phyloP scores from a whole-genome alignment of 2,329 filamentous ascomycete species.

The Ophiosphaerella korrae region DNA sequence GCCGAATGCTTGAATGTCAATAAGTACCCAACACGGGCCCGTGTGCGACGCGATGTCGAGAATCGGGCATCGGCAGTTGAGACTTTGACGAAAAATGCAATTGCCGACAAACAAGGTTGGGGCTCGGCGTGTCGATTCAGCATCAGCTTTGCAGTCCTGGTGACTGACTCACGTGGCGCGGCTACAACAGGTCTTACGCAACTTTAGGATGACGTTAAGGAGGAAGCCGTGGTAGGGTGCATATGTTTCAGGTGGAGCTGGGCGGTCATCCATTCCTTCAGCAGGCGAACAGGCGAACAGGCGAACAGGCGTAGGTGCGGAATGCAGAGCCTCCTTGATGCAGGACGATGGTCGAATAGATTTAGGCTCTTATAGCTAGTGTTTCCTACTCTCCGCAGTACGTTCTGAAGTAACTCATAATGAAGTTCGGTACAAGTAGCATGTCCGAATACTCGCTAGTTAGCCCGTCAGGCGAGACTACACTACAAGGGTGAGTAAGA shows the following conservation, averaged over 20 bases:
- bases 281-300: background rate
- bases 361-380: background rate
- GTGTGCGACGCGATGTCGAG: constrained; percentile 7
- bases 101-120: constrained; percentile 18
- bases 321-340: background rate
- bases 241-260: background rate
- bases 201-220: background rate
- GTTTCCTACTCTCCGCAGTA: background rate
- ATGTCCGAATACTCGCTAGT: constrained; percentile 4
- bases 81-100: constrained; percentile 14
- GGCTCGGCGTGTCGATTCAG: constrained; percentile 2
- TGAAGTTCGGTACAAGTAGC: background rate
- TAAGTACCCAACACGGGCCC: constrained; percentile 6
- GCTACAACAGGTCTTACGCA: background rate
- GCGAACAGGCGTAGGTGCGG: background rate
- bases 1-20: constrained; percentile 11
- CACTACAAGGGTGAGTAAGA: constrained; percentile 3
- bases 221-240: background rate
- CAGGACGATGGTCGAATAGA: background rate
- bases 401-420: too few relatives aligned
- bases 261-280: background rate
- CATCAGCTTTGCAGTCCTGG: background rate
- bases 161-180: constrained; percentile 9
- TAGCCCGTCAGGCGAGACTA: constrained; percentile 8
- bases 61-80: constrained; percentile 24